Conservation (phyloP, 352 stramenopile species). For the Phytopythium kandeliae region DNA sequence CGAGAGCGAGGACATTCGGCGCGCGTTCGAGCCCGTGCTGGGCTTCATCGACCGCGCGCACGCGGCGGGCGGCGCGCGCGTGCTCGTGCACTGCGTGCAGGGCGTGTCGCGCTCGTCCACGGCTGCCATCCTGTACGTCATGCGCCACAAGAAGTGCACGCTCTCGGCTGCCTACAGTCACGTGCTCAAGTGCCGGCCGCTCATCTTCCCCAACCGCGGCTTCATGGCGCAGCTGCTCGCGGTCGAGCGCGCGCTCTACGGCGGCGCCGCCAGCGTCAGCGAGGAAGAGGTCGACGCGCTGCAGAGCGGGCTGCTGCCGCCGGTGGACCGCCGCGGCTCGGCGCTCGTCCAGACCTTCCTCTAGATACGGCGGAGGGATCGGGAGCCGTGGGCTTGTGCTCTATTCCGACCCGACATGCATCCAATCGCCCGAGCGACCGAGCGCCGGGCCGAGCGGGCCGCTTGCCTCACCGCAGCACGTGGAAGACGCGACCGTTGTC, state of each 20-base stretch:
- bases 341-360: slow-evolving; percentile 42
- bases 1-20: slow-evolving; percentile 50
- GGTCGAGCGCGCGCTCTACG: slow-evolving; percentile 61
- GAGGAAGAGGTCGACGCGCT: slow-evolving; percentile 63
- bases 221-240: slow-evolving; percentile 79
- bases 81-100: slow-evolving; percentile 83
- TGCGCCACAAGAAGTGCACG: slow-evolving; percentile 64
- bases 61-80: slow-evolving; percentile 19
- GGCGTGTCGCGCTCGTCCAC: slow-evolving; percentile 73
- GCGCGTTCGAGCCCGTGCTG: slow-evolving; percentile 39
- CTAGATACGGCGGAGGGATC: slow-evolving; percentile 5
- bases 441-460: too few species aligned
- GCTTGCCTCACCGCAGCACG: slow-evolving; percentile 46
- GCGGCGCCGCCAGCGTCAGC: slow-evolving; percentile 50
- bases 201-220: slow-evolving; percentile 76
- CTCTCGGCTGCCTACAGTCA: slow-evolving; percentile 74
- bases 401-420: too few species aligned
- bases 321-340: slow-evolving; percentile 55
- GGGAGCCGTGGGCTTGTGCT: too few species aligned
- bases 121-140: slow-evolving; percentile 78
- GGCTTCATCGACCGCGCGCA: slow-evolving; percentile 51
- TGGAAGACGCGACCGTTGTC: slow-evolving; percentile 82
- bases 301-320: slow-evolving; percentile 53
- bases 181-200: slow-evolving; percentile 65
- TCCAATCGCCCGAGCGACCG: too few species aligned